phyloP scores from a whole-genome alignment of 768 basidiomycete genomes.

The Leccinum truebloodii region DNA sequence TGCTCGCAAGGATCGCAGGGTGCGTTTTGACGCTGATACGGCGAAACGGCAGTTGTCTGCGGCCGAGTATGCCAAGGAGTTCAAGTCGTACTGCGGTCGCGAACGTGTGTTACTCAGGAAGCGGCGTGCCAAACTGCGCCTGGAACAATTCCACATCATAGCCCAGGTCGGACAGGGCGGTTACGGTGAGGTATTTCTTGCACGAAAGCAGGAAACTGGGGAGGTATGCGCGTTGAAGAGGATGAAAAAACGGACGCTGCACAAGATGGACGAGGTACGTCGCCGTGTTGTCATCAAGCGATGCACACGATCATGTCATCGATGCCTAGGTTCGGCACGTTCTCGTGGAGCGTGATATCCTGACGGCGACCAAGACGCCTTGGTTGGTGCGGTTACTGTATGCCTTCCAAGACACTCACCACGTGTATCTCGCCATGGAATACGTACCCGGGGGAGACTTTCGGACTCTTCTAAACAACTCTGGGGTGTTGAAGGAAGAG shows the following conservation, averaged over 20 bases:
- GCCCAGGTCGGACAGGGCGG: conserved; percentile 99
- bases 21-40: conserved; percentile 84
- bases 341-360: conserved; percentile 94
- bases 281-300: neutral
- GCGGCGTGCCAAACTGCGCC: conserved; percentile 86
- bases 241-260: conserved; percentile 91
- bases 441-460: conserved; percentile 99
- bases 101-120: conserved; percentile 92
- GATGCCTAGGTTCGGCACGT: conserved; percentile 85
- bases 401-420: conserved; percentile 90
- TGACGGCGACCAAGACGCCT: conserved; percentile 95
- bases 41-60: conserved; percentile 56
- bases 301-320: neutral
- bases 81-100: conserved; percentile 90
- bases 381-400: conserved; percentile 96
- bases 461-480: conserved; percentile 95
- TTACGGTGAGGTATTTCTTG: conserved; percentile 96
- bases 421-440: conserved; percentile 98
- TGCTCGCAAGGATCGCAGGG: conserved; percentile 79
- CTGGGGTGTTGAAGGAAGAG: conserved; percentile 96
- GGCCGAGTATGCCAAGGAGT: conserved; percentile 70
- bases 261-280: conserved; percentile 96
- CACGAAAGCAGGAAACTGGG: conserved; percentile 91
- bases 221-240: conserved; percentile 98
- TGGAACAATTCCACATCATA: conserved; percentile 98